Conservation (phyloP, 345 rosid genomes). For the Brassica carinata region DNA sequence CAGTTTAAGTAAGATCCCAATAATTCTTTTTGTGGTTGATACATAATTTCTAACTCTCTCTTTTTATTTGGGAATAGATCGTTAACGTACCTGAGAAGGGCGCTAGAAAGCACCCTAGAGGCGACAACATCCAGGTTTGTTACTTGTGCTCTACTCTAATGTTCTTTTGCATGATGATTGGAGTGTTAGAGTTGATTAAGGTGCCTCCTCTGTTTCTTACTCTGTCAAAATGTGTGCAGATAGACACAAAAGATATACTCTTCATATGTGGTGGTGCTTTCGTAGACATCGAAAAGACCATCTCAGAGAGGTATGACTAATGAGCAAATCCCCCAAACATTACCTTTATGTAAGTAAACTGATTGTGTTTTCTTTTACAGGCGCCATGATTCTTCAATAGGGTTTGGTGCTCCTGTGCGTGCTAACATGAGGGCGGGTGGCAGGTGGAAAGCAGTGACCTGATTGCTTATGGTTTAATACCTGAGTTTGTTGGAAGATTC, state of each 20-base stretch:
- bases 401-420: conserved; percentile 99
- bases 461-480: conserved; percentile 90
- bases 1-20: not conserved
- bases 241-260: conserved; percentile 98
- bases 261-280: conserved; percentile 99
- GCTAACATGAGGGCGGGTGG: conserved; percentile 88
- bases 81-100: conserved; percentile 99
- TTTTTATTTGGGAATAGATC: conserved; percentile 51
- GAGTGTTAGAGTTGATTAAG: not conserved
- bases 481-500: conserved; percentile 98
- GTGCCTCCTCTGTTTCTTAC: conserved; percentile 16
- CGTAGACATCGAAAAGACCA: conserved; percentile 93
- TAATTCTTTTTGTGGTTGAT: conserved; percentile 6
- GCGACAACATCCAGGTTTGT: conserved; percentile 97
- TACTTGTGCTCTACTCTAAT: conserved; percentile 9
- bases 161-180: not conserved
- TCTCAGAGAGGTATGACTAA: conserved; percentile 80
- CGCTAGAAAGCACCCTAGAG: conserved; percentile 98
- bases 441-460: conserved; percentile 99
- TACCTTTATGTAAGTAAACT: conserved; percentile 1
- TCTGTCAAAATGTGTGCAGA: conserved; percentile 46
- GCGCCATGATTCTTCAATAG: conserved; percentile 98
- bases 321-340: not conserved
- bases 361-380: conserved; percentile 41
- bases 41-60: not conserved